These are phyloP conservation scores for Allium fistulosum DNA, from an alignment of 106 monocot genomes.

Conservation along the genomic window DNA sequence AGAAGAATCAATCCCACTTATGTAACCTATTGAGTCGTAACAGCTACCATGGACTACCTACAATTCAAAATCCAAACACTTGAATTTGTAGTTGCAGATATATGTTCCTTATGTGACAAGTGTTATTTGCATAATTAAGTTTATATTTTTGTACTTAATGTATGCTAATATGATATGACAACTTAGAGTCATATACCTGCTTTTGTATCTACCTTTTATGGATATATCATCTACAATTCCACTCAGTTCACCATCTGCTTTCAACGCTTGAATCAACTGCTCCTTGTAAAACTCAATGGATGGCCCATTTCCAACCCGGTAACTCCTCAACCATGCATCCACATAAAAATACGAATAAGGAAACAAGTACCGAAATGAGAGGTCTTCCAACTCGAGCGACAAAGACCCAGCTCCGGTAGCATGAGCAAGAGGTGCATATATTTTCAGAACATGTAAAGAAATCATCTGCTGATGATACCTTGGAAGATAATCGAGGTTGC, in stretches of 20 bases:
- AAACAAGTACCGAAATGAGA: constrained; percentile 82
- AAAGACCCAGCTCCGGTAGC: constrained; percentile 68
- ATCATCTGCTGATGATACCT: constrained; percentile 57
- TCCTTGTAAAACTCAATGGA: constrained; percentile 51
- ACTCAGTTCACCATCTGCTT: constrained; percentile 40
- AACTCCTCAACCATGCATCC: constrained; percentile 74
- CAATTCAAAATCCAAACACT: no score
- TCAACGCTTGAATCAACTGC: constrained; percentile 41
- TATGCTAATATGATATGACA: no score
- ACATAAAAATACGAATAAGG: constrained; percentile 72
- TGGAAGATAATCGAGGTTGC: constrained; percentile 56
- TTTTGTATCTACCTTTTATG: constrained; percentile 73
- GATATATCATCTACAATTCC: constrained; percentile 53
- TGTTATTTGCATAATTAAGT: no score
- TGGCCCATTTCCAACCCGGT: constrained; percentile 29
- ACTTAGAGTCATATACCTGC: constrained; percentile 30
- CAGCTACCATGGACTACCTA: no score
- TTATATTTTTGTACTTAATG: no score
- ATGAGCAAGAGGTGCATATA: constrained; percentile 92
- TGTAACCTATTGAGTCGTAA: no score
- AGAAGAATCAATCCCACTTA: no score
- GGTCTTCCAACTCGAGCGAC: constrained; percentile 80
- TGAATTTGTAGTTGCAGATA: no score
- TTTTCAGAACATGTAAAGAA: constrained; percentile 75
- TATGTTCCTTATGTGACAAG: no score